Base-by-base conservation (phyloP, 805 yeast genomes). In the Zygoascus ofunaensis region DNA sequence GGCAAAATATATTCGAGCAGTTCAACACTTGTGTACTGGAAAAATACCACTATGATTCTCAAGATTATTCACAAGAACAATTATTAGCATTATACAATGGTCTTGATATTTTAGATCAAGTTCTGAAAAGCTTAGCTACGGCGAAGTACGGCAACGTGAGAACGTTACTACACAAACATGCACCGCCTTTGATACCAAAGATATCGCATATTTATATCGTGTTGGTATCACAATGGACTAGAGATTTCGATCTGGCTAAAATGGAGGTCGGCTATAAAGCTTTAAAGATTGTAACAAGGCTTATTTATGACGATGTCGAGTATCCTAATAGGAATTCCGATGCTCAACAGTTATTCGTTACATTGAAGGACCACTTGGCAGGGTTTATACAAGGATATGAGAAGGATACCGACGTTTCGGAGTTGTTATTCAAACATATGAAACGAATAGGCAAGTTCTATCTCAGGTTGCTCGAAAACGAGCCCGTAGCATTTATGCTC, bases 131-230 rank as follows among this genome's bases (percentile, higher is more conserved):
- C 2, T 62, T 90, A 21, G 72, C 89, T 1, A 66, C 81, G 44
- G 87, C 89, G 1, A 70, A 89, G 52, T 84, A 90, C 30, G 97
- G 97, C 4, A 74, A 86, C 49, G 77, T 90, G 2, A 74, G 84
- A 54, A 79, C 80, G 19, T 85, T 87, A 0, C 71, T 87, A 74
- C 92, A 82, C 58, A 67, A 76, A 40, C 79, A 82, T 48, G 74
- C 84, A 0, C 85, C 86, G 0, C 61, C 75, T 3, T 62, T 89
- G 1, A 70, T 80, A 7, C 78, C 82, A 0, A 64, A 76, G 2
- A 59, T 87, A 33, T 72, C 79, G 20, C 73, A 76, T 45, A 64
- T 80, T 41, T 87, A 87, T 59, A 53, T 70, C 18, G 58, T 66
- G 17, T 75, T 75, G 45, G 83, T 82, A 55, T 74, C 76, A 39